Conservation (phyloP, 495 filamentous ascomycete species). For the Penicillium steckii region DNA sequence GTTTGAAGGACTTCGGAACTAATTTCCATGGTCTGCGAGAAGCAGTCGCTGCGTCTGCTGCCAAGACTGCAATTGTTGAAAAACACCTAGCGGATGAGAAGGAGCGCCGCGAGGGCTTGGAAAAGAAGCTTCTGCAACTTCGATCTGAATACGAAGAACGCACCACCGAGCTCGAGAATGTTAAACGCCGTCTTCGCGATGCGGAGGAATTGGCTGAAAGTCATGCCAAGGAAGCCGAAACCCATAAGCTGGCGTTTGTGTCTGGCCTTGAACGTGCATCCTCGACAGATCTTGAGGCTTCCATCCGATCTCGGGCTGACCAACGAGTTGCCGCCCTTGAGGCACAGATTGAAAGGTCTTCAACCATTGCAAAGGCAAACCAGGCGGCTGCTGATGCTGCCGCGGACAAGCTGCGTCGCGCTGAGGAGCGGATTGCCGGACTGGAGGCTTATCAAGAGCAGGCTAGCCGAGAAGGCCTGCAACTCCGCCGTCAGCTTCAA, state of each 20-base stretch:
- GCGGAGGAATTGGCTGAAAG: slow-evolving; percentile 89
- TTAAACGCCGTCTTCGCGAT: slow-evolving; percentile 72
- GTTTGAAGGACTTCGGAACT: slow-evolving; percentile 66
- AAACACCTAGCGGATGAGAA: slow-evolving; percentile 84
- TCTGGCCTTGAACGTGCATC: slow-evolving; percentile 70
- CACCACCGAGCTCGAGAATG: slow-evolving; percentile 73
- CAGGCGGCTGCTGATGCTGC: slow-evolving; percentile 87
- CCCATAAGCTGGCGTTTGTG: slow-evolving; percentile 80
- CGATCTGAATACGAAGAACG: slow-evolving; percentile 83
- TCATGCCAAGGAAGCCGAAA: slow-evolving; percentile 80
- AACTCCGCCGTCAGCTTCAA: slow-evolving; percentile 86
- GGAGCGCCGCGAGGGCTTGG: slow-evolving; percentile 69
- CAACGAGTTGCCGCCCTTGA: slow-evolving; percentile 79
- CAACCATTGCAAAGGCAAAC: slow-evolving; percentile 77
- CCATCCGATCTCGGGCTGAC: slow-evolving; percentile 56
- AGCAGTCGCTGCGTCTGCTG: slow-evolving; percentile 74
- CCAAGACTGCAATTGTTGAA: slow-evolving; percentile 73
- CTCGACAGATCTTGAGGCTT: slow-evolving; percentile 44
- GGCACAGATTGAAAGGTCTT: slow-evolving; percentile 74
- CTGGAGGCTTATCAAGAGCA: slow-evolving; percentile 97
- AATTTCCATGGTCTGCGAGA: slow-evolving; percentile 73
- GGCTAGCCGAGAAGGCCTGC: slow-evolving; percentile 85
- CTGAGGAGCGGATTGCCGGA: slow-evolving; percentile 93
- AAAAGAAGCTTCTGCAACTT: slow-evolving; percentile 75
- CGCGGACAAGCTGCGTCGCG: slow-evolving; percentile 82